phyloP scores from a whole-genome alignment of 192 early-diverging fungal species.

The Coemansia sp. region DNA sequence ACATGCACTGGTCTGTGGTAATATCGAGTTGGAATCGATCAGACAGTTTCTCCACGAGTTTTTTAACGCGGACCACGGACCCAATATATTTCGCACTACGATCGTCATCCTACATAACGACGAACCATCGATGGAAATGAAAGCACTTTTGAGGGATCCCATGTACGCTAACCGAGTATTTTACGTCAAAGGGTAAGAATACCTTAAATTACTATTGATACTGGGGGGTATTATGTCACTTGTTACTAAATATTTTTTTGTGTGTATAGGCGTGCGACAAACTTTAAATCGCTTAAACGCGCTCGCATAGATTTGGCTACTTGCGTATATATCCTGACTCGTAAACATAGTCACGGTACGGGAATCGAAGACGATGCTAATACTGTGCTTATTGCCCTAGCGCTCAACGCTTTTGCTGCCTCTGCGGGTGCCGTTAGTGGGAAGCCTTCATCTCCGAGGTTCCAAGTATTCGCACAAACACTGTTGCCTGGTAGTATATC shows the following conservation, averaged over 20 bases:
- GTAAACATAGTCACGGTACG: constrained; percentile 33
- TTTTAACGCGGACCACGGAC: constrained; percentile 54
- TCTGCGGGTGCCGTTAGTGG: not conserved
- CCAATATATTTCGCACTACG: constrained; percentile 43
- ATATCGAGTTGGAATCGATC: constrained; percentile 44
- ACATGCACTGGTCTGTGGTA: constrained; percentile 47
- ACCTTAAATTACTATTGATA: too few species aligned
- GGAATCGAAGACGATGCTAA: constrained; percentile 51
- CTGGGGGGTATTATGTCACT: not conserved
- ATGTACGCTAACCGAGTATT: constrained; percentile 50
- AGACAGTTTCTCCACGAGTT: constrained; percentile 56
- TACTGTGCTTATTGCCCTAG: constrained; percentile 45
- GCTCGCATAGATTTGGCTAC: constrained; percentile 46
- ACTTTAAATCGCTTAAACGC: constrained; percentile 36
- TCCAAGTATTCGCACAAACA: constrained; percentile 52
- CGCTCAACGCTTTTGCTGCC: constrained; percentile 38
- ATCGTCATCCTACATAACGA: constrained; percentile 45
- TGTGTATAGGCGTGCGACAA: constrained; percentile 34
- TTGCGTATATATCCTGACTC: constrained; percentile 53
- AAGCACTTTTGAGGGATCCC: constrained; percentile 40
- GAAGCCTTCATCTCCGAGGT: not conserved
- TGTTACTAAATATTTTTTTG: not conserved
- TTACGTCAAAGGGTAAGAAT: constrained; percentile 48
- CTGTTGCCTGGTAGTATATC: constrained; percentile 44
- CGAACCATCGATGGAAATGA: constrained; percentile 51